Percentiles rank a stretch among this genome's conserved stretches.
Conservation (phyloP, 2,329 filamentous ascomycete genomes). For the Nemania bipapillata region DNA sequence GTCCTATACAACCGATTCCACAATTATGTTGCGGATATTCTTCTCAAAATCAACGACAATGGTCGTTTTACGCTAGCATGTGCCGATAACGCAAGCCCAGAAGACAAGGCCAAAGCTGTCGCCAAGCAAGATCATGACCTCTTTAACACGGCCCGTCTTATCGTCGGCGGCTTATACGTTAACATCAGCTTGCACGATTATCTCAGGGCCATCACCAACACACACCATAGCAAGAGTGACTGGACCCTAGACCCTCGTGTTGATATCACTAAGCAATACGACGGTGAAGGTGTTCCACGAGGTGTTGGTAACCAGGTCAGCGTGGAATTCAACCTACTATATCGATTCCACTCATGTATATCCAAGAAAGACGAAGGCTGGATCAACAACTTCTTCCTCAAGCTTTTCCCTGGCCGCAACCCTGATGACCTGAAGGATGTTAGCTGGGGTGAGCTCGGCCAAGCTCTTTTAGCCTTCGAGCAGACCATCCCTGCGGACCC, state of each 20-base stretch:
- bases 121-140: conserved; percentile 62
- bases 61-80: conserved; percentile 66
- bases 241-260: conserved; percentile 73
- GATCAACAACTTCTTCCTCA: conserved; percentile 65
- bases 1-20: conserved; percentile 77
- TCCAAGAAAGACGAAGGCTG: conserved; percentile 70
- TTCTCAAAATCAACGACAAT: conserved; percentile 74
- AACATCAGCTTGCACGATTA: conserved; percentile 70
- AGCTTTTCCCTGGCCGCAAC: conserved; percentile 55
- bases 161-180: conserved; percentile 65
- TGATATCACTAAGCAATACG: conserved; percentile 63
- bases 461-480: conserved; percentile 52
- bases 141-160: conserved; percentile 66
- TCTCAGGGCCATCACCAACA: conserved; percentile 68
- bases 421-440: conserved; percentile 43
- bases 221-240: conserved; percentile 67
- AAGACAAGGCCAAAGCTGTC: conserved; percentile 51
- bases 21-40: conserved; percentile 72
- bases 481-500: conserved; percentile 57
- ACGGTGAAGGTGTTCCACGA: conserved; percentile 60
- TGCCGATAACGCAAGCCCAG: conserved; percentile 39
- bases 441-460: conserved; percentile 42
- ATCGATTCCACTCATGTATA: conserved; percentile 72
- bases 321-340: conserved; percentile 75
- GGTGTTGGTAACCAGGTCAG: conserved; percentile 74